Conservation (phyloP, 441 rosid species). For the Gossypium davidsonii region DNA sequence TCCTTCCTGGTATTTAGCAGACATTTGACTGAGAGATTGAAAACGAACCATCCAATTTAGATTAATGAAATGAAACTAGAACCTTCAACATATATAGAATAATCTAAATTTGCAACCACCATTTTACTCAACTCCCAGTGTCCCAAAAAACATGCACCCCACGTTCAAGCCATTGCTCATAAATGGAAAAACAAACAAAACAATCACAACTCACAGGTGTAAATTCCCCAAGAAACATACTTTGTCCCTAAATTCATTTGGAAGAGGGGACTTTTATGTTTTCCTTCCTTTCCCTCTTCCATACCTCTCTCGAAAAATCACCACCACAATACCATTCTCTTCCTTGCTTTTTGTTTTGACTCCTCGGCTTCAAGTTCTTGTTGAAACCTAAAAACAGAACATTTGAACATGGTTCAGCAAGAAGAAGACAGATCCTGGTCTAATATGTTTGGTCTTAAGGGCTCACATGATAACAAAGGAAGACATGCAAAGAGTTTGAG, state of each 20-base stretch:
- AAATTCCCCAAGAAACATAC: neutral
- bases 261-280: neutral
- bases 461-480: slow-evolving; percentile 20
- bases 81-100: slow-evolving; percentile 6
- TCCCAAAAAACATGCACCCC: slow-evolving; percentile 43
- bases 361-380: neutral
- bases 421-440: slow-evolving; percentile 46
- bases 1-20: neutral
- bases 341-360: neutral
- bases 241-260: slow-evolving; percentile 4
- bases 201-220: slow-evolving; percentile 2
- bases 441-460: slow-evolving; percentile 41
- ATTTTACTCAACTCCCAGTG: neutral
- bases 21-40: slow-evolving; percentile 5
- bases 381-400: neutral
- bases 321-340: slow-evolving; percentile 8
- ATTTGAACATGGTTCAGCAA: slow-evolving; percentile 39
- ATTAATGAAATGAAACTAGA: neutral
- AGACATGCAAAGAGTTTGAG: slow-evolving; percentile 42
- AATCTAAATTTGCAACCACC: neutral
- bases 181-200: neutral
- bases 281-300: neutral
- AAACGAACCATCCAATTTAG: slow-evolving; percentile 9
- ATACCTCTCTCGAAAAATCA: neutral
- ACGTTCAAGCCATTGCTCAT: slow-evolving; percentile 30